Evolutionary conservation across 2,329 filamentous ascomycete genomes (phyloP), one percentile per base, ranked within the genome.

Genomic region (Emydomyces testavorans): DNA sequence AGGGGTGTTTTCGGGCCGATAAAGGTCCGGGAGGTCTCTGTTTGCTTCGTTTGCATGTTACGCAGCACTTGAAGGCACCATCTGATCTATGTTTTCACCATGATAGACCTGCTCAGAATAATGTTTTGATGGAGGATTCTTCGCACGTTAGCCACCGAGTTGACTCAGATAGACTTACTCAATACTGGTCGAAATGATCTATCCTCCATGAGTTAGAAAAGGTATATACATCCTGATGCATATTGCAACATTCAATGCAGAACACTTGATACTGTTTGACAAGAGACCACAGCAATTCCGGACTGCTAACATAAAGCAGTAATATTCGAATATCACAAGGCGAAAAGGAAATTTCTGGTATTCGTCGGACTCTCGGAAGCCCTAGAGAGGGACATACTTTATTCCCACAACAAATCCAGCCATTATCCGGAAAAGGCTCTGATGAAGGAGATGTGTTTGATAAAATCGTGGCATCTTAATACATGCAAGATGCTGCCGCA

Each of bases 121-220:
- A 56, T 47, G 62, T 66, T 11, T 60, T 67, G 42, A 62, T 66
- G 3, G 63, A 67, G 46, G 42, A 58, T 11, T 43, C 64, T 32
- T 65, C 62, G 60, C 58, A 63, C 38, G 53, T 67, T 28, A 61
- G 53, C 26, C 52, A 44, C 38, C 41, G 66, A 8, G 58, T 66
- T 49, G 63, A 66, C 42, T 56, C 65, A 3, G 62, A 51, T 67
- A 58, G 59, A 56, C 59, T 11, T 49, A 35, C 23, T 41, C 50
- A 37, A 21, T 16, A 23, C 45, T 36, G 8, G 34, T 59, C 10
- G 61, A 66, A 46, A 62, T 63, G 54, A 31, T 56, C 13, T 46
- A 48, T 10, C 53, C 57, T 15, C 63, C 63, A 4, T 53, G 58
- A 50, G 21, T 37, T 59, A 8, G 26, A 52, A 18, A 49, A 50